Conservation (phyloP, 495 filamentous ascomycete species). For the Chaetomium fimeti region DNA sequence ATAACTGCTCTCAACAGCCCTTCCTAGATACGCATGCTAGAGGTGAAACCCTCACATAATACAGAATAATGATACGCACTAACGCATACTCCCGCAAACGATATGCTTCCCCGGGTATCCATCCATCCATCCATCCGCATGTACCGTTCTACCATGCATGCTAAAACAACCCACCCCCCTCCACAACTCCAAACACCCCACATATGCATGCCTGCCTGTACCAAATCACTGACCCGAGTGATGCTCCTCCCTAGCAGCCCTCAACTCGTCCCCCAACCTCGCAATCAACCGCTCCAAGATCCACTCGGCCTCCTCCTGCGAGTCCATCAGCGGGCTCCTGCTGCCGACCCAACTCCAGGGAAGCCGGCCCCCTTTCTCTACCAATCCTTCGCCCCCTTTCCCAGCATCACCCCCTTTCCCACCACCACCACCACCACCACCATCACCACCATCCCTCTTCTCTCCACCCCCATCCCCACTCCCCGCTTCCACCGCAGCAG, state of each 20-base stretch:
- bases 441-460: neutral
- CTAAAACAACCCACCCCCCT: neutral
- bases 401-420: slow-evolving; percentile 6
- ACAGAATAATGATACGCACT: too few species aligned
- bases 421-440: slow-evolving; percentile 9
- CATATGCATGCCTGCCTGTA: neutral
- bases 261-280: slow-evolving; percentile 55
- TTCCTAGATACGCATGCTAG: too few species aligned
- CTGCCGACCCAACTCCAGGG: slow-evolving; percentile 77
- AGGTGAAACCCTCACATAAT: too few species aligned
- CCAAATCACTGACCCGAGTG: neutral
- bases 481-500: slow-evolving; percentile 13
- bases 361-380: slow-evolving; percentile 13
- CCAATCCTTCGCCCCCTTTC: slow-evolving; percentile 24
- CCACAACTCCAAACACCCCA: neutral
- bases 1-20: too few species aligned
- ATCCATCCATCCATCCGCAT: too few species aligned
- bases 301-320: slow-evolving; percentile 75
- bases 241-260: slow-evolving; percentile 24
- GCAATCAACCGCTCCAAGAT: slow-evolving; percentile 64
- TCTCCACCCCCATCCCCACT: neutral
- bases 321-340: slow-evolving; percentile 69
- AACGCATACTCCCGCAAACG: too few species aligned
- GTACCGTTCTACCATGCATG: too few species aligned
- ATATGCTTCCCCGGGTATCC: too few species aligned